Conservation (phyloP, 306 rosid genomes). For the Cajanus cajan region DNA sequence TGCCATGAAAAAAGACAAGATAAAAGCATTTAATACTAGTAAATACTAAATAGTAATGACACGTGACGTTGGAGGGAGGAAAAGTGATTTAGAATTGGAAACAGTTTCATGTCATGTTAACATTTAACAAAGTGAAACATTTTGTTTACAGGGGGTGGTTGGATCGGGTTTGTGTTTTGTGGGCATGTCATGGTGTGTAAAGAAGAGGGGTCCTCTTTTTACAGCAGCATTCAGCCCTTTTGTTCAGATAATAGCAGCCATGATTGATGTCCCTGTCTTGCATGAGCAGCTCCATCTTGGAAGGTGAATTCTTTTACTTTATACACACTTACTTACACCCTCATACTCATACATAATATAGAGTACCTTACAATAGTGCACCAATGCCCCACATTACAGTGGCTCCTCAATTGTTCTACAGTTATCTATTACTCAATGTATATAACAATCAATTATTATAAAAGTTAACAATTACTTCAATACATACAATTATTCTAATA, state of each 20-base stretch:
- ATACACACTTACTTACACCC: not conserved
- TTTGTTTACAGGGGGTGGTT: slow-evolving; percentile 66
- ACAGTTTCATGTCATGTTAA: not conserved
- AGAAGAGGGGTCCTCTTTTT: slow-evolving; percentile 89
- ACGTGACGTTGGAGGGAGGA: not conserved
- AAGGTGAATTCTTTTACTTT: slow-evolving; percentile 31
- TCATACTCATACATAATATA: not conserved
- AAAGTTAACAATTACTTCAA: not conserved
- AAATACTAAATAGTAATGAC: no score
- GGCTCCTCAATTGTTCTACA: not conserved
- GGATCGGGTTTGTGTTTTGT: slow-evolving; percentile 86
- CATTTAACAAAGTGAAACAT: not conserved
- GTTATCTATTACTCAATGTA: not conserved
- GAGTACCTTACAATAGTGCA: not conserved
- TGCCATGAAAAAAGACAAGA: not conserved
- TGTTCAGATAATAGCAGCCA: slow-evolving; percentile 81
- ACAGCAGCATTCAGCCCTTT: slow-evolving; percentile 94
- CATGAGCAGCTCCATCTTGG: slow-evolving; percentile 79
- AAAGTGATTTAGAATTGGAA: not conserved
- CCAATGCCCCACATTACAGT: no score
- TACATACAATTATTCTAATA: no score
- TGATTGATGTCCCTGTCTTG: slow-evolving; percentile 73
- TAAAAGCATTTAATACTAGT: slow-evolving; percentile 9
- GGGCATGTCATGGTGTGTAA: slow-evolving; percentile 97
- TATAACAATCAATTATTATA: not conserved